Base-by-base conservation (phyloP, 2,329 filamentous ascomycete species). In the Stagonosporopsis chrysanthemi region DNA sequence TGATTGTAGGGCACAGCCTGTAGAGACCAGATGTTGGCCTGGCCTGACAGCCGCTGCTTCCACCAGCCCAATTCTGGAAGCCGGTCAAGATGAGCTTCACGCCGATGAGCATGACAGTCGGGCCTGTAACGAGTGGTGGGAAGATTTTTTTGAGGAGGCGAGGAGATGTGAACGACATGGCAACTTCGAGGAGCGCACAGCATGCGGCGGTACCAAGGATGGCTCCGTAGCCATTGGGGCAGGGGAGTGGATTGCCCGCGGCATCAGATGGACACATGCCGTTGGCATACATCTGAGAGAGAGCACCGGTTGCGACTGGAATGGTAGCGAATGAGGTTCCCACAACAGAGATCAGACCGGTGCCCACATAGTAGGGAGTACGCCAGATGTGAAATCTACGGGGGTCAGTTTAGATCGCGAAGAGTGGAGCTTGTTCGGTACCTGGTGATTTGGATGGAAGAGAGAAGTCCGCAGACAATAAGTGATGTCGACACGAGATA, bases 271-370 rank as follows among this genome's bases (percentile, higher is more conserved):
- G 86, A 61, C 87, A 90, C 62, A 83, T 89, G 4, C 90, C 90
- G 55, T 88, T 90, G 44, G 79, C 79, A 72, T 94, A 94, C 89
- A 93, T 94, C 71, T 94, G 90, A 2, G 80, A 73, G 39, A 95
- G 84, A 4, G 87, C 89, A 43, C 90, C 89, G 29, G 83, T 84
- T 1, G 90, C 89, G 24, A 92, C 86, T 3, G 89, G 85, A 59
- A 93, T 91, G 58, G 90, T 88, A 42, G 89, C 83, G 71, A 94
- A 94, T 0, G 90, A 91, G 15, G 91, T 89, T 15, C 89, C 90
- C 3, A 92, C 89, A 3, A 92, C 91, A 0, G 89, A 91, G 56
- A 95, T 87, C 23, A 95, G 78, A 2, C 91, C 91, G 0, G 91
- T 95, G 11, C 91, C 74, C 17, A 77, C 61, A 33, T 73, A 76